These are phyloP conservation scores for Boletus edulis DNA, from an alignment of 768 basidiomycete species.

Conservation along the genomic window DNA sequence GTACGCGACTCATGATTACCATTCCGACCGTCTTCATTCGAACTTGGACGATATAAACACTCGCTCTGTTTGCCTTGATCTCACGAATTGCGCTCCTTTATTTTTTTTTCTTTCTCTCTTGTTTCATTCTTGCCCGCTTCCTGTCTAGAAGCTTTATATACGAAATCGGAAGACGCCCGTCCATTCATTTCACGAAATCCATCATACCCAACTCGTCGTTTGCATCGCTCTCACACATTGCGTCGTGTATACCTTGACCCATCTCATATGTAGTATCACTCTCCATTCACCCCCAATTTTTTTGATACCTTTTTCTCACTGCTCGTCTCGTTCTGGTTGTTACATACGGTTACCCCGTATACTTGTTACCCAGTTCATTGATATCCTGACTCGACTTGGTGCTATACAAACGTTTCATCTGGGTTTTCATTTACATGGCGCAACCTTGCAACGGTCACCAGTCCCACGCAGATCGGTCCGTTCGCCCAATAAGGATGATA, in stretches of 20 bases:
- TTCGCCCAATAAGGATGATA: conserved; percentile 11
- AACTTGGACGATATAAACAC: conserved; percentile 29
- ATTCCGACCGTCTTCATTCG: conserved; percentile 32
- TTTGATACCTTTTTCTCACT: conserved; percentile 33
- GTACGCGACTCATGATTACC: conserved; percentile 25
- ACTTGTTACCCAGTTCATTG: conserved; percentile 33
- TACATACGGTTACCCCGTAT: conserved; percentile 39
- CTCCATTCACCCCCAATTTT: conserved; percentile 30
- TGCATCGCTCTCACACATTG: conserved; percentile 38
- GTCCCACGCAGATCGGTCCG: conserved; percentile 15
- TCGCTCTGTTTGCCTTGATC: conserved; percentile 24
- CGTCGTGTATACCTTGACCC: conserved; percentile 36
- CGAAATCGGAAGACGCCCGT: conserved; percentile 35
- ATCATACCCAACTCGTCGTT: conserved; percentile 34
- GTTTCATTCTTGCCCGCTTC: conserved; percentile 31
- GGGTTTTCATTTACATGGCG: conserved; percentile 26
- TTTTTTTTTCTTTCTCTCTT: conserved; percentile 7
- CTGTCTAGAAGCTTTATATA: conserved; percentile 26
- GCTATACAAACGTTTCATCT: conserved; percentile 13
- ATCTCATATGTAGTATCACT: conserved; percentile 38
- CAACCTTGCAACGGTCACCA: conserved; percentile 9
- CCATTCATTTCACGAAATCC: conserved; percentile 34
- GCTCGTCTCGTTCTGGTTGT: conserved; percentile 21
- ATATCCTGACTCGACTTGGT: conserved; percentile 31
- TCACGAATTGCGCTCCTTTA: conserved; percentile 36